Evolutionary conservation across 371 early-diverging fungal species (phyloP).

Genomic region (Lichtheimia ramosa): DNA sequence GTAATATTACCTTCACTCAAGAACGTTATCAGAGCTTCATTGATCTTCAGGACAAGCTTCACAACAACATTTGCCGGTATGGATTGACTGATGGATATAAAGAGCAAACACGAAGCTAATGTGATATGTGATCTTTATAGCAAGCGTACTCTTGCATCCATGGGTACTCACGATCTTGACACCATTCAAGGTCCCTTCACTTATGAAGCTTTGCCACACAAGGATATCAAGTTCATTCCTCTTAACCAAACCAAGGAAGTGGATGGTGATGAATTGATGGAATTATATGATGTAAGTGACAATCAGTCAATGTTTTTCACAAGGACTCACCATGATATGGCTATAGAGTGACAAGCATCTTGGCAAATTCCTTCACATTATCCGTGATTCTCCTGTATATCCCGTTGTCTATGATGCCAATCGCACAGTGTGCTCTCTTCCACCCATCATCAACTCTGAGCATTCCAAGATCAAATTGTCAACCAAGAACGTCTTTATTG

Average conservation of each 20-base stretch:
- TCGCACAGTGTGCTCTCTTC: conserved; percentile 90
- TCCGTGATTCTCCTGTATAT: conserved; percentile 89
- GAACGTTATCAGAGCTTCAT: conserved; percentile 95
- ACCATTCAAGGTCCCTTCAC: conserved; percentile 93
- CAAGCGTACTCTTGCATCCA: conserved; percentile 96
- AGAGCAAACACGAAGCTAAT: conserved; percentile 5
- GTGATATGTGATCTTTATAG: conserved; percentile 32
- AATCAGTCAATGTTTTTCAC: neutral
- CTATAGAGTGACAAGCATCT: conserved; percentile 76
- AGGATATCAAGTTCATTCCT: conserved; percentile 93
- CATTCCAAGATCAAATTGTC: conserved; percentile 95
- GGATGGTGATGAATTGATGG: conserved; percentile 89
- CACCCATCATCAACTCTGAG: conserved; percentile 99
- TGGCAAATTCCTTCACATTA: conserved; percentile 90
- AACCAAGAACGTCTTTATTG: conserved; percentile 99
- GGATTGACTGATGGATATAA: neutral
- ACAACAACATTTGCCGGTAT: conserved; percentile 93
- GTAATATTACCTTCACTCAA: conserved; percentile 85
- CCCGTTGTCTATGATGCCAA: conserved; percentile 92
- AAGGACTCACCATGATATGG: neutral
- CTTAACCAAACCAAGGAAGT: conserved; percentile 90
- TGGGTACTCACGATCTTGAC: conserved; percentile 99
- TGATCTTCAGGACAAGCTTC: conserved; percentile 99
- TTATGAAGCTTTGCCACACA: conserved; percentile 92
- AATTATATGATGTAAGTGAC: conserved; percentile 74